Percentiles rank a stretch among this genome's conserved stretches.
Conservation (phyloP, 2,329 filamentous ascomycete genomes). For the Amauroascus verrucosus region DNA sequence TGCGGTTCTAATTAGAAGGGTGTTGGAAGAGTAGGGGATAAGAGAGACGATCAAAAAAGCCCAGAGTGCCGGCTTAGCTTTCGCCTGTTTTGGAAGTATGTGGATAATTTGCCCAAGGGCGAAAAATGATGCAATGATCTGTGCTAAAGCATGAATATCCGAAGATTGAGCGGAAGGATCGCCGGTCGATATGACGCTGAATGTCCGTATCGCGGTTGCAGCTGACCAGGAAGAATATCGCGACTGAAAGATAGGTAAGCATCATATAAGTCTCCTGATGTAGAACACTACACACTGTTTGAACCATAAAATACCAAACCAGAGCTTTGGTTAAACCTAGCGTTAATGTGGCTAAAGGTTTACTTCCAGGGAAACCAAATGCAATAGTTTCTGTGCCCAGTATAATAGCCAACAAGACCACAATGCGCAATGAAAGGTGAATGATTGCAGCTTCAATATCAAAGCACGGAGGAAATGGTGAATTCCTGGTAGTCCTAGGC, state of each 20-base stretch:
- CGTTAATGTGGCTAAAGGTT: not conserved
- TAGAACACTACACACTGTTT: slow-evolving; percentile 8
- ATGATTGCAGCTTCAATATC: slow-evolving; percentile 2
- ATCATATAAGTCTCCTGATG: not conserved
- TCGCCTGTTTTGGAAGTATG: slow-evolving; percentile 7
- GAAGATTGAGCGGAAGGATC: slow-evolving; percentile 11
- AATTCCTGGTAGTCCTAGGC: slow-evolving; percentile 2
- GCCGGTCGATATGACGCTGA: slow-evolving; percentile 7
- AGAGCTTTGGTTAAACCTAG: slow-evolving; percentile 3
- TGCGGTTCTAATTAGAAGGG: not conserved
- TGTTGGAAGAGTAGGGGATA: slow-evolving; percentile 7
- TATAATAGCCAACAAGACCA: not conserved
- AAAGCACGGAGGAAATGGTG: slow-evolving; percentile 1
- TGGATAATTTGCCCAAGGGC: slow-evolving; percentile 8
- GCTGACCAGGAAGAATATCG: slow-evolving; percentile 7
- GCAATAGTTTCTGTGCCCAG: slow-evolving; percentile 1
- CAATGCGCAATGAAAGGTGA: slow-evolving; percentile 10
- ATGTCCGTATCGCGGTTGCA: slow-evolving; percentile 8
- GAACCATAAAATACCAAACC: slow-evolving; percentile 12
- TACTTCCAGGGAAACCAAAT: slow-evolving; percentile 4
- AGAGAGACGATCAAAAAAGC: slow-evolving; percentile 2
- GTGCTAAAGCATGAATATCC: not conserved
- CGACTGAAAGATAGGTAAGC: slow-evolving; percentile 1
- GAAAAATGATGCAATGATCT: slow-evolving; percentile 5
- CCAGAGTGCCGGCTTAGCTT: slow-evolving; percentile 7